Base-by-base conservation (phyloP, 768 basidiomycete genomes). In the Boletus fagicola region DNA sequence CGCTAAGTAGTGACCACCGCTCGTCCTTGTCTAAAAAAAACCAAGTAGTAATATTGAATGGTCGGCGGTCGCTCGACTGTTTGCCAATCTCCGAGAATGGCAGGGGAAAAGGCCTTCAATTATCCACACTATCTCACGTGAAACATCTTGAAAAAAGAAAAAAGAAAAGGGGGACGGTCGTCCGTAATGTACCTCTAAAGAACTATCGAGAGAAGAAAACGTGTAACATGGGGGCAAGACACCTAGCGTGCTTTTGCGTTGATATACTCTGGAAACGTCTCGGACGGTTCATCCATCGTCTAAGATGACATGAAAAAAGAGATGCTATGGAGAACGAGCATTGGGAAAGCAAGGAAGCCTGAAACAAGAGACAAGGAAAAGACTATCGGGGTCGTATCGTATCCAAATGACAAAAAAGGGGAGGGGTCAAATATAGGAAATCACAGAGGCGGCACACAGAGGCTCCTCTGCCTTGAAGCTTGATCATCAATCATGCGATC, bases 111-210 rank as follows among this genome's bases (percentile, higher is more conserved):
- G 5, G 12, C 31, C 31, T 33, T 33, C 2, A 11, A 35, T 11
- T 0, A 13, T n/a, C 18, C 28, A 12, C 46, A 30, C n/a, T 5
- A 45, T 13, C 8, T 3, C 46, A 10, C 8, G 40, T 35, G 6
- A n/a, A 8, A 47, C 13, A 20, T 4, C 12, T 12, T 11, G 28
- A 28, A 46, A 26, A n/a, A 44, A 28, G 6, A 35, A n/a, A 28
- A 46, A 16, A 11, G 38, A 28, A 36, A 8, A 12, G 4, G 28
- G 16, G 31, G 44, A 26, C 39, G 50, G 18, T 24, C 26, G 11
- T 39, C 22, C 12, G 35, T 62, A 51, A 31, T 20, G 35, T 54
- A 53, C 49, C 55, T 62, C 51, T 62, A 62, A 40, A n/a, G 20
- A 42, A 24, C 18, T 33, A 15, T 15, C 1, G 13, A 43, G 2